Conservation (phyloP, 2,329 filamentous ascomycete genomes). For the Fusarium subglutinans region DNA sequence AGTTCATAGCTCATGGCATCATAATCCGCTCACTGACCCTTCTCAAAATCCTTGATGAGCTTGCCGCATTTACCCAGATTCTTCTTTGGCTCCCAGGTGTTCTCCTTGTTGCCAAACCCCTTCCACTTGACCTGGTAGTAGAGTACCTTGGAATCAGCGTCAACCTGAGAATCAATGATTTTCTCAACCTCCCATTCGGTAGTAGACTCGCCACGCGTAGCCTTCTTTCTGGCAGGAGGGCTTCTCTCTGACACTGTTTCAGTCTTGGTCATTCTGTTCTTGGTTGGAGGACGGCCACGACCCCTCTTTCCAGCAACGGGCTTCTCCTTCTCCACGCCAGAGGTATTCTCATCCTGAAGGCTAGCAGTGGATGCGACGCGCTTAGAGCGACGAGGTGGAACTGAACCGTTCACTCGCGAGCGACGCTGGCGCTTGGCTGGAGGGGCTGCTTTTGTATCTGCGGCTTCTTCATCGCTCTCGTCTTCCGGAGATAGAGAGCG, state of each 20-base stretch:
- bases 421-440: slow-evolving; percentile 22
- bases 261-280: slow-evolving; percentile 14
- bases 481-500: not conserved
- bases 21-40: not conserved
- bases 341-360: not conserved
- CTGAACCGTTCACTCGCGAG: not conserved
- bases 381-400: slow-evolving; percentile 18
- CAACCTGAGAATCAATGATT: slow-evolving; percentile 54
- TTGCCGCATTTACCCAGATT: slow-evolving; percentile 54
- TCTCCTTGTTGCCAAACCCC: slow-evolving; percentile 54
- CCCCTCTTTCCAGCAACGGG: not conserved
- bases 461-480: not conserved
- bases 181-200: slow-evolving; percentile 59
- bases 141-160: slow-evolving; percentile 49
- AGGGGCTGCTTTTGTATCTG: not conserved
- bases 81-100: slow-evolving; percentile 63
- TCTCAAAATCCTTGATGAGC: slow-evolving; percentile 51
- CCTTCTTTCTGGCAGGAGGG: slow-evolving; percentile 13
- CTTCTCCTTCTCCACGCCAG: not conserved
- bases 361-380: slow-evolving; percentile 7
- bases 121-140: slow-evolving; percentile 65
- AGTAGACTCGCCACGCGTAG: slow-evolving; percentile 16
- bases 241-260: not conserved
- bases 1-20: not conserved
- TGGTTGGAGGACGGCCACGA: slow-evolving; percentile 19